Conservation (phyloP, 257 asterid species). For the Penstemon eatonii region DNA sequence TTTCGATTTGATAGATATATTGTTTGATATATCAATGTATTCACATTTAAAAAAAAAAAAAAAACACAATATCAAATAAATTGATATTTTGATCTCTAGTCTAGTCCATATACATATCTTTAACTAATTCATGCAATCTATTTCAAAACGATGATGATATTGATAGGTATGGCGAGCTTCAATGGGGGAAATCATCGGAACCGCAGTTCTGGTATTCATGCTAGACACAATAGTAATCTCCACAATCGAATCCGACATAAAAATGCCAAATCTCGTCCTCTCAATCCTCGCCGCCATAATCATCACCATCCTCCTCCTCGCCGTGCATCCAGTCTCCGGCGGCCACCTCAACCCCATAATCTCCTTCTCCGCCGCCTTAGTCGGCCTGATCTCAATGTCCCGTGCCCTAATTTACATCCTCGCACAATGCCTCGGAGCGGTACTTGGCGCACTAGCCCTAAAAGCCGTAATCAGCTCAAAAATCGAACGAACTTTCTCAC, state of each 20-base stretch:
- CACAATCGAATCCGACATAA: conserved; percentile 42
- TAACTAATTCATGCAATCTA: too few relatives aligned
- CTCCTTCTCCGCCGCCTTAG: conserved; percentile 73
- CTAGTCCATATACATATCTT: too few relatives aligned
- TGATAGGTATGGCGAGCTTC: conserved; percentile 77
- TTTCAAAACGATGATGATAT: conserved; percentile 25
- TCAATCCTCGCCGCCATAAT: conserved; percentile 54
- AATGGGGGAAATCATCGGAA: conserved; percentile 65
- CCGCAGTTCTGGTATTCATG: conserved; percentile 70
- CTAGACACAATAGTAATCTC: conserved; percentile 70
- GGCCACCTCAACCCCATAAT: conserved; percentile 82
- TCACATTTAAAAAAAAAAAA: too few relatives aligned
- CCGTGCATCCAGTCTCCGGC: conserved; percentile 75
- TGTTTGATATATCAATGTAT: too few relatives aligned
- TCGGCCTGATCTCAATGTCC: conserved; percentile 66
- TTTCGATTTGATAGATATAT: too few relatives aligned
- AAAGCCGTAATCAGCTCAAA: conserved; percentile 54
- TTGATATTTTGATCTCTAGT: not conserved
- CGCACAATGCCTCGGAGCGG: conserved; percentile 62
- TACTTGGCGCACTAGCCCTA: conserved; percentile 70
- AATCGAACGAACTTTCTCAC: conserved; percentile 49
- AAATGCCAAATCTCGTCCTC: conserved; percentile 56
- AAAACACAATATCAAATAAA: too few relatives aligned
- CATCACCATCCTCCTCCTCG: conserved; percentile 58
- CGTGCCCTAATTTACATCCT: conserved; percentile 53